Conservation (phyloP, 2,329 filamentous ascomycete species). For the Pseudogymnoascus sp. region DNA sequence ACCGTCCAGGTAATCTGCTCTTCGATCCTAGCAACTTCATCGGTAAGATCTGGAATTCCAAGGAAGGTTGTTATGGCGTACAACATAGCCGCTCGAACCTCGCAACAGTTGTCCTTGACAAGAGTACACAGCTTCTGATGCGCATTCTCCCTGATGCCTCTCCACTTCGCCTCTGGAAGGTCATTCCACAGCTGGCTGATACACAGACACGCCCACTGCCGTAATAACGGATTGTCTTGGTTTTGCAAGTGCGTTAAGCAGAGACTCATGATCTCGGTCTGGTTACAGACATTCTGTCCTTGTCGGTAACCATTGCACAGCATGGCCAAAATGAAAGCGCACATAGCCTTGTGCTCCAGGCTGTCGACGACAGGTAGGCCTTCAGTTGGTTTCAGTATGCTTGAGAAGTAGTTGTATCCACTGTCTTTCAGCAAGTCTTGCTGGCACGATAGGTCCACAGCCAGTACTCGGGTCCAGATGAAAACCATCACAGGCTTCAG, state of each 20-base stretch:
- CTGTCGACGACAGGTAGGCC: constrained; percentile 78
- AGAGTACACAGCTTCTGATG: constrained; percentile 73
- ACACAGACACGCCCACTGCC: constrained; percentile 94
- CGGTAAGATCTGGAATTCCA: constrained; percentile 84
- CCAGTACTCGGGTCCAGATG: constrained; percentile 94
- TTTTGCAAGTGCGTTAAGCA: constrained; percentile 79
- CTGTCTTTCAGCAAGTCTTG: constrained; percentile 92
- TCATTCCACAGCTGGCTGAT: constrained; percentile 92
- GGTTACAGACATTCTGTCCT: constrained; percentile 84
- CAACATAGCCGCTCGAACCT: constrained; percentile 87
- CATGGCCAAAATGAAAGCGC: constrained; percentile 93
- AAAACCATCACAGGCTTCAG: constrained; percentile 99
- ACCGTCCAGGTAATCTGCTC: constrained; percentile 84
- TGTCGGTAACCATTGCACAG: constrained; percentile 93
- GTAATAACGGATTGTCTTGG: constrained; percentile 75
- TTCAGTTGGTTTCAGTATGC: constrained; percentile 78
- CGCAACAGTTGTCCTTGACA: constrained; percentile 76
- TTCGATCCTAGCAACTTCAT: constrained; percentile 84
- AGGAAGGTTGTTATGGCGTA: constrained; percentile 91
- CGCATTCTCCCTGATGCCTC: constrained; percentile 81
- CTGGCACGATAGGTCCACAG: constrained; percentile 90
- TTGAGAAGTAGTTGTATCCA: constrained; percentile 93
- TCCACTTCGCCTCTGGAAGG: constrained; percentile 88
- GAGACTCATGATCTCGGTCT: constrained; percentile 80
- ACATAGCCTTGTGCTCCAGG: constrained; percentile 97